Percentiles rank a stretch among this genome's conserved stretches.
These are phyloP conservation scores for Cyclotella cryptica DNA, from an alignment of 108 stramenopile species.

Conservation along the genomic window DNA sequence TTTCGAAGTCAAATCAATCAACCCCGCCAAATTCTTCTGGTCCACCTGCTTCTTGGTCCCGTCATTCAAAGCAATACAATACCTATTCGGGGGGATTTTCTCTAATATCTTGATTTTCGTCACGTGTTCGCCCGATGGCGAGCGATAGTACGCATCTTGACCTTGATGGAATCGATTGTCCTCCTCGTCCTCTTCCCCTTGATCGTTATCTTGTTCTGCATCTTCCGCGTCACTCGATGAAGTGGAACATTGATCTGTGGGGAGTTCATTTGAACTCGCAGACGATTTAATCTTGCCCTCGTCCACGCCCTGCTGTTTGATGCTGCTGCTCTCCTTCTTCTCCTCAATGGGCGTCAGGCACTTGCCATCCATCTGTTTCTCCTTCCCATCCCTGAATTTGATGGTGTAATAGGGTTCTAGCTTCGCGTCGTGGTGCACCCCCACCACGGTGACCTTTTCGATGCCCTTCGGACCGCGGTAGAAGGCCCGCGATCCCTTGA, in stretches of 20 bases:
- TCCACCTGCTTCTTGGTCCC: constrained; percentile 32
- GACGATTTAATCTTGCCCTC: background rate
- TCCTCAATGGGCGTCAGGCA: constrained; percentile 35
- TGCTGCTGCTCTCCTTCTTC: background rate
- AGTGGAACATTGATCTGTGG: constrained; percentile 10
- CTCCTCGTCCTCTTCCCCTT: background rate
- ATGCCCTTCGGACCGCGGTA: constrained; percentile 44
- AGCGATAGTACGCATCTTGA: constrained; percentile 43
- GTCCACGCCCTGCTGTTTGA: constrained; percentile 2
- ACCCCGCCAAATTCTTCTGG: constrained; percentile 8
- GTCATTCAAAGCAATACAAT: constrained; percentile 24
- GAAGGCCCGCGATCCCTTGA: constrained; percentile 44
- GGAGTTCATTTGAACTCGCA: background rate
- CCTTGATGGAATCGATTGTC: constrained; percentile 13
- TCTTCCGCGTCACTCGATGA: constrained; percentile 1
- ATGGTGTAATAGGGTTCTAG: constrained; percentile 64
- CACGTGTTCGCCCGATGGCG: constrained; percentile 9
- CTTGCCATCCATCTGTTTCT: constrained; percentile 61
- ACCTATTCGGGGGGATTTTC: constrained; percentile 11
- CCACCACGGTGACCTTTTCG: constrained; percentile 47
- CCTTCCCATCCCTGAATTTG: constrained; percentile 50
- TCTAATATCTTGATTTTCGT: constrained; percentile 36
- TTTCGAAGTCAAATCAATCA: constrained; percentile 42
- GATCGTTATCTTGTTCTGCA: background rate
- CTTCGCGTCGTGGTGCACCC: constrained; percentile 57